Conservation (phyloP, 345 rosid genomes). For the Lepidium didymum region DNA sequence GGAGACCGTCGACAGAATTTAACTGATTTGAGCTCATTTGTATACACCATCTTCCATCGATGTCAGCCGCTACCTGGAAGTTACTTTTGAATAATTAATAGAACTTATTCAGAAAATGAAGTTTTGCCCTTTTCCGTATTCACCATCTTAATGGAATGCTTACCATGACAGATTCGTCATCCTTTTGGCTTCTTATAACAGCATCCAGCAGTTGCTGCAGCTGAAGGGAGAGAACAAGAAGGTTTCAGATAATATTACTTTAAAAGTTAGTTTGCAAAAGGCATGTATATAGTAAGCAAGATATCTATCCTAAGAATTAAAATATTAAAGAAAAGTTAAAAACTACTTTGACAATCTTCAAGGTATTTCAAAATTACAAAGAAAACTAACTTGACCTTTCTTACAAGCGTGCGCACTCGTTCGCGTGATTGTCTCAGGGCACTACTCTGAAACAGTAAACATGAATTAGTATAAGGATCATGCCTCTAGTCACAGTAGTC, state of each 20-base stretch:
- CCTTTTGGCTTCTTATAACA: constrained; percentile 52
- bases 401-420: constrained; percentile 57
- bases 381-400: constrained; percentile 42
- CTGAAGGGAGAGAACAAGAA: constrained; percentile 36
- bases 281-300: background rate
- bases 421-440: constrained; percentile 59
- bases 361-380: background rate
- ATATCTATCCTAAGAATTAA: background rate
- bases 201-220: constrained; percentile 63
- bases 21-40: constrained; percentile 48
- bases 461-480: constrained; percentile 11
- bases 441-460: constrained; percentile 51
- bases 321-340: background rate
- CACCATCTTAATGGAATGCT: constrained; percentile 3
- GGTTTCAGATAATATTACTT: background rate
- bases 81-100: constrained; percentile 15
- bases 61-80: constrained; percentile 50
- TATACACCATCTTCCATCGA: constrained; percentile 86
- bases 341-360: background rate
- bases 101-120: constrained; percentile 13
- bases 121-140: background rate
- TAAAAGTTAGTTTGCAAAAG: background rate
- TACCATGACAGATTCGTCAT: constrained; percentile 50
- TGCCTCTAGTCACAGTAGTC: background rate
- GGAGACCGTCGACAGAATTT: constrained; percentile 53